These are phyloP conservation scores for Lichtheimia ornata DNA, from an alignment of 371 early-diverging fungal genomes.

Conservation along the genomic window DNA sequence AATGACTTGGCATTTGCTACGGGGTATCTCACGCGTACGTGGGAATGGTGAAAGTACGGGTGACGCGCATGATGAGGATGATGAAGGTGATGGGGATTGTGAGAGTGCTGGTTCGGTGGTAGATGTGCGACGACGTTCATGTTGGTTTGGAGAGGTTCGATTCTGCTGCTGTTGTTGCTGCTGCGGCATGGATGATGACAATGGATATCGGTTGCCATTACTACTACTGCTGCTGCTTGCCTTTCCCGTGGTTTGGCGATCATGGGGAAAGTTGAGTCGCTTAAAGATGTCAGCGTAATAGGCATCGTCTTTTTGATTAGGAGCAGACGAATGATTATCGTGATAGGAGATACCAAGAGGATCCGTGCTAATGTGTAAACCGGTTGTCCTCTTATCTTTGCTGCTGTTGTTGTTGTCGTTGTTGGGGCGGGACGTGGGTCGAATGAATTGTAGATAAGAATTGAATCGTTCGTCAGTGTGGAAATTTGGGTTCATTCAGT, in stretches of 20 bases:
- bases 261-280: slow-evolving; percentile 29
- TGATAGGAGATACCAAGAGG: slow-evolving; percentile 27
- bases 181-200: background rate
- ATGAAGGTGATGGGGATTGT: slow-evolving; percentile 18
- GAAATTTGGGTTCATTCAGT: slow-evolving; percentile 12
- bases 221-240: background rate
- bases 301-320: slow-evolving; percentile 9
- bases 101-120: slow-evolving; percentile 10
- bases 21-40: slow-evolving; percentile 13
- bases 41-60: slow-evolving; percentile 8
- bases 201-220: background rate
- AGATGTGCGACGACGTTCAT: background rate
- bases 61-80: slow-evolving; percentile 13
- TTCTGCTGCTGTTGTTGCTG: background rate
- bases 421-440: slow-evolving; percentile 7
- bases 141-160: no score
- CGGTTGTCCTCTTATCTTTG: no score
- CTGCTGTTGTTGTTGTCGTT: background rate
- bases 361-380: slow-evolving; percentile 15
- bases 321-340: slow-evolving; percentile 7
- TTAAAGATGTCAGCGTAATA: slow-evolving; percentile 23
- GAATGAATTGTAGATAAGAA: slow-evolving; percentile 22
- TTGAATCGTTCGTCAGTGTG: slow-evolving; percentile 13
- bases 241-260: background rate
- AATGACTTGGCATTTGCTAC: slow-evolving; percentile 17